Percentiles rank a stretch among this genome's conserved stretches.
These are phyloP conservation scores for Cystobasidium tubakii DNA, from an alignment of 768 basidiomycete species.

Conservation along the genomic window DNA sequence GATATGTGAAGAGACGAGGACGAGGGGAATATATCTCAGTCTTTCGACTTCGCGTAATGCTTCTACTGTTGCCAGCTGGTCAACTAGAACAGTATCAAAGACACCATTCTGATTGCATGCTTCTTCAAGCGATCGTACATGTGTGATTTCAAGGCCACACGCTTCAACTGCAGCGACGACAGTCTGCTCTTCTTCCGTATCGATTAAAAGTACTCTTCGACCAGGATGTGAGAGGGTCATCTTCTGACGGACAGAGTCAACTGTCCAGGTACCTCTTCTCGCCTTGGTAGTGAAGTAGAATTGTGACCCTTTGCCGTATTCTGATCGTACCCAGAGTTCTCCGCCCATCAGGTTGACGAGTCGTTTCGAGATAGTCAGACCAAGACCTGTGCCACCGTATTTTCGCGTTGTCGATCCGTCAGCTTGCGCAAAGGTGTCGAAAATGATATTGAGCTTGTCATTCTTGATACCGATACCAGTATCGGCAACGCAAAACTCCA, in stretches of 20 bases:
- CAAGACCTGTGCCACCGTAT: constrained; percentile 94
- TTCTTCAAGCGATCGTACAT: constrained; percentile 71
- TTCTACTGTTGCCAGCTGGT: constrained; percentile 79
- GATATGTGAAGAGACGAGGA: constrained; percentile 54
- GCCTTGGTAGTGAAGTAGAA: constrained; percentile 91
- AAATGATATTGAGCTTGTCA: constrained; percentile 95
- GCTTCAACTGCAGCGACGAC: constrained; percentile 71
- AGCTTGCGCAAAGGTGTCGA: constrained; percentile 97
- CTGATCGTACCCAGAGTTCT: constrained; percentile 97
- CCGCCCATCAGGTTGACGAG: constrained; percentile 96
- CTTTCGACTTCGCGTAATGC: constrained; percentile 85
- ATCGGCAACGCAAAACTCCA: constrained; percentile 96
- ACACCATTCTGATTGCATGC: constrained; percentile 63
- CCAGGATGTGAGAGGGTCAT: constrained; percentile 72
- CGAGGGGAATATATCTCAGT: constrained; percentile 90
- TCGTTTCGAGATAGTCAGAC: constrained; percentile 88
- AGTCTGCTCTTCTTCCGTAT: constrained; percentile 69
- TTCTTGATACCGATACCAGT: constrained; percentile 98
- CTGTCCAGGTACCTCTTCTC: constrained; percentile 66
- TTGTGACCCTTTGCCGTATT: constrained; percentile 82
- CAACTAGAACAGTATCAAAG: constrained; percentile 92
- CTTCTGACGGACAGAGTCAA: constrained; percentile 68
- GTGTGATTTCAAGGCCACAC: constrained; percentile 69
- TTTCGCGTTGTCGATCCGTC: constrained; percentile 88
- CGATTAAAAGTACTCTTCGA: constrained; percentile 83